phyloP scores from a whole-genome alignment of 208 protist species.

The Herpetomonas muscarum region DNA sequence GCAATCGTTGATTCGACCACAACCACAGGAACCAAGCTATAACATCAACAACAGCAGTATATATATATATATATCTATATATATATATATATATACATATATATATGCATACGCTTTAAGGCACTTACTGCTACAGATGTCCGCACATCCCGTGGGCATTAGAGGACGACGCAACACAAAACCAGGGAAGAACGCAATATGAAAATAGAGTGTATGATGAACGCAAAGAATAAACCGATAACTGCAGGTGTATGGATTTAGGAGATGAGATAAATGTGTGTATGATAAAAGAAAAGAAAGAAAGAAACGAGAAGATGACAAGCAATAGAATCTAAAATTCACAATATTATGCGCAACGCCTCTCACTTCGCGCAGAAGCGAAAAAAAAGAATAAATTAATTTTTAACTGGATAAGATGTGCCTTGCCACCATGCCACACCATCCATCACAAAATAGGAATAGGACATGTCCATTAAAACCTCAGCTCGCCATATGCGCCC shows the following conservation, averaged over 20 bases:
- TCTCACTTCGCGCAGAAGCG: neutral
- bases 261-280: slow-evolving; percentile 1
- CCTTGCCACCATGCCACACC: neutral
- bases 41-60: neutral
- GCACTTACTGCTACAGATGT: neutral
- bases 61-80: slow-evolving; percentile 9
- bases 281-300: slow-evolving; percentile 1
- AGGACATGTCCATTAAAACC: too few relatives aligned
- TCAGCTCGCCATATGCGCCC: too few relatives aligned
- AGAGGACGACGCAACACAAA: neutral
- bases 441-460: too few relatives aligned
- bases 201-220: neutral
- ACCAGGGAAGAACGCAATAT: neutral
- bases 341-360: neutral
- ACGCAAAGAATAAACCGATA: slow-evolving; percentile 2
- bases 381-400: slow-evolving; percentile 4
- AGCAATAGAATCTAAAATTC: neutral
- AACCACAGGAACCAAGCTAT: too few relatives aligned
- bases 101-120: neutral
- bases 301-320: slow-evolving; percentile 2
- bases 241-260: neutral
- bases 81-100: slow-evolving; percentile 2
- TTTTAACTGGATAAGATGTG: neutral
- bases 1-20: too few relatives aligned
- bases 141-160: too few relatives aligned